Percentiles rank a stretch among this genome's conserved stretches.
These are phyloP conservation scores for Lichtheimia ornata DNA, from an alignment of 371 early-diverging fungal species.

Conservation along the genomic window DNA sequence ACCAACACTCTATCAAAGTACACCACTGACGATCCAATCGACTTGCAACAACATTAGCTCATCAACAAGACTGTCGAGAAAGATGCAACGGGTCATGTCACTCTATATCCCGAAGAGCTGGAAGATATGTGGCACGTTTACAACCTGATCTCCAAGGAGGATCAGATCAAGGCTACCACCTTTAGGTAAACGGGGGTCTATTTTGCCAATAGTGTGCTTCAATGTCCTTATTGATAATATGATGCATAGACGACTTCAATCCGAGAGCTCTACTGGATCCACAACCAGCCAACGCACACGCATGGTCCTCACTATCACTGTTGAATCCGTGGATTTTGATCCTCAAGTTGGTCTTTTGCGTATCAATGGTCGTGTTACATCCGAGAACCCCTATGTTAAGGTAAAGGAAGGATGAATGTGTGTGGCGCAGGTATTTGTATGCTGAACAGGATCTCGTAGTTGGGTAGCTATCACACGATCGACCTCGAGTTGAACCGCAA, in stretches of 20 bases:
- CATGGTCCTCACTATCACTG: constrained; percentile 79
- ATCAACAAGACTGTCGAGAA: constrained; percentile 62
- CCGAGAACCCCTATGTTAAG: constrained; percentile 90
- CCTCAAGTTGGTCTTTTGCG: constrained; percentile 81
- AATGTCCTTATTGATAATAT: background rate
- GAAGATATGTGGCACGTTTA: constrained; percentile 99
- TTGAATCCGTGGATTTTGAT: constrained; percentile 91
- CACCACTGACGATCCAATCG: no score
- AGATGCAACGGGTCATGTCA: constrained; percentile 67
- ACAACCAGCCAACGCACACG: constrained; percentile 85
- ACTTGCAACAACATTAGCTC: constrained; percentile 26
- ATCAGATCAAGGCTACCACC: constrained; percentile 85
- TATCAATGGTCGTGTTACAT: constrained; percentile 86
- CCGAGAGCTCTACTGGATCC: constrained; percentile 85
- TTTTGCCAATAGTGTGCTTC: background rate
- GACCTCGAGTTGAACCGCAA: constrained; percentile 90
- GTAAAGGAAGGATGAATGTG: constrained; percentile 32
- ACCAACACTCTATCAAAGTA: no score
- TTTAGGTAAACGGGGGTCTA: constrained; percentile 61
- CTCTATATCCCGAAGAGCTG: constrained; percentile 81
- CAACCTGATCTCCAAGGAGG: constrained; percentile 88
- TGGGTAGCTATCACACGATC: constrained; percentile 94
- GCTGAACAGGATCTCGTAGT: constrained; percentile 38
- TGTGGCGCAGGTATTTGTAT: background rate
- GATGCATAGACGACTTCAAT: constrained; percentile 75